Conservation (phyloP, 331 rosid species). For the Rosa hybrid region DNA sequence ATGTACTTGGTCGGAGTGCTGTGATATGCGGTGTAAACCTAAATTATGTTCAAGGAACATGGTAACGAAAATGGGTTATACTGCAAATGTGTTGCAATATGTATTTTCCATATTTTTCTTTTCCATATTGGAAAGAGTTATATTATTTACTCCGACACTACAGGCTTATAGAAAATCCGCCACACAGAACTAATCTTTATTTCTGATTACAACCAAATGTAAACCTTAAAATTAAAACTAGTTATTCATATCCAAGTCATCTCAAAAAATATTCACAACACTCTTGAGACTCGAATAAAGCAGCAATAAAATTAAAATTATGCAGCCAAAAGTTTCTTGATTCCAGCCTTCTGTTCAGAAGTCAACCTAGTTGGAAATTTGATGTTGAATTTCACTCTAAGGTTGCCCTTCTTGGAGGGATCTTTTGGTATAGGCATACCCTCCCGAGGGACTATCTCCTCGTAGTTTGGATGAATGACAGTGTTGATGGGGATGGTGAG, state of each 20-base stretch:
- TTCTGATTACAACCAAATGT: background rate
- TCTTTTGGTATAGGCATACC: constrained; percentile 91
- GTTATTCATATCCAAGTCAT: constrained; percentile 23
- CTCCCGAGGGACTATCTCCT: constrained; percentile 65
- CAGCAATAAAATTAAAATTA: constrained; percentile 12
- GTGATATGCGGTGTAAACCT: too few species aligned
- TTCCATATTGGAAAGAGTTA: background rate
- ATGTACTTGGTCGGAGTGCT: too few species aligned
- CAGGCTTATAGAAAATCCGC: background rate
- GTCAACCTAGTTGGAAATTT: constrained; percentile 49
- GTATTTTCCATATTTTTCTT: too few species aligned
- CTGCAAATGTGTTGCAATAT: background rate
- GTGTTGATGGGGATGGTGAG: constrained; percentile 53
- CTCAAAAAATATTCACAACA: constrained; percentile 33
- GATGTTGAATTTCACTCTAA: constrained; percentile 70
- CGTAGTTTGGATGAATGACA: constrained; percentile 57
- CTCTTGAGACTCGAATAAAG: background rate
- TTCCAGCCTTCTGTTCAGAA: constrained; percentile 53
- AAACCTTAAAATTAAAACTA: constrained; percentile 17
- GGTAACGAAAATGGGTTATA: constrained; percentile 6
- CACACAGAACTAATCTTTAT: background rate
- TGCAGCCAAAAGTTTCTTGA: constrained; percentile 47
- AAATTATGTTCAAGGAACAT: too few species aligned
- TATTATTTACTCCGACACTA: too few species aligned
- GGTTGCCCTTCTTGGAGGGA: constrained; percentile 67